Evolutionary conservation across 345 rosid genomes (phyloP), one percentile per base, ranked within the genome.

Genomic region (Dipteronia sinensis): DNA sequence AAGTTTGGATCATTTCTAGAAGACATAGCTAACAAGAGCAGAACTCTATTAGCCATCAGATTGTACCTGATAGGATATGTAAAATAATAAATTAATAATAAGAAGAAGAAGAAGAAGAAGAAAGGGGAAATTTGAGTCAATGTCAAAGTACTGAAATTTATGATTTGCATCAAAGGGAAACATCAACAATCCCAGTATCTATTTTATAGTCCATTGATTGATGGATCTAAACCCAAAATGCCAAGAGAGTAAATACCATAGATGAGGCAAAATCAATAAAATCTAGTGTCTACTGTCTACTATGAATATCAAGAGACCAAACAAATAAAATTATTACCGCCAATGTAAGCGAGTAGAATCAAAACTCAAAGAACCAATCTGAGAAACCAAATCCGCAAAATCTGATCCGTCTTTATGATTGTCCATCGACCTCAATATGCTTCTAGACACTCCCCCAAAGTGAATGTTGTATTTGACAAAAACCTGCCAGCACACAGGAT

Each of bases 401-500:
- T 90, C 89, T 68, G 92, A 81, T 31, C 88, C 91, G 83, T 92
- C 98, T 62, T 72, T 76, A 49, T 79, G 88, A 86, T 82, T 84
- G 72, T 86, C 94, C 80, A 87, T 64, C 65, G 89, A 76, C 89
- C 83, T 88, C 84, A 91, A 88, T 71, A 92, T 87, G 89, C 87
- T 94, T 88, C 82, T 89, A 71, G 97, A 92, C 62, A 96, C 89
- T 77, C 98, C 99, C 69, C 91, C 87, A 63, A 94, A 96, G 89
- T 91, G 86, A 82, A 92, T 96, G 86, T 96, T 96, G 91, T 90
- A 96, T 85, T 92, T 94, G 88, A 96, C 99, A 89, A 96, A 96
- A 75, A 96, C 94, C 99, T 96, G 97, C 81, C 71, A 71, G 69
- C 68, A 80, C 15, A 74, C 58, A 82, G 76, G 67, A 74, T 40